These are phyloP conservation scores for Teunomyces funiuensis DNA, from an alignment of 805 yeast species.

Conservation along the genomic window DNA sequence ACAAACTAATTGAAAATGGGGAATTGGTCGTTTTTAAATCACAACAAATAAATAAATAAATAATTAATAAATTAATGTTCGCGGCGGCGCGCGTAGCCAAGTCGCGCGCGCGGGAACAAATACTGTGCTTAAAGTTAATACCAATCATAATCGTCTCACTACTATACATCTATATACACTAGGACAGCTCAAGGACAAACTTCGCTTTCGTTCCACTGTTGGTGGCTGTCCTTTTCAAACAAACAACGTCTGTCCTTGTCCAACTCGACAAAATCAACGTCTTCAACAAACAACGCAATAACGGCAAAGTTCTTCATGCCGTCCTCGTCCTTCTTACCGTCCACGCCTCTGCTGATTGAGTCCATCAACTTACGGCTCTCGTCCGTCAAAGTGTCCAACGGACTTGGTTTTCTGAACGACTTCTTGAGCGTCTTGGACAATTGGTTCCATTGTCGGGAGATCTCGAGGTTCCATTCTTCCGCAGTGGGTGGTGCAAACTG, in stretches of 20 bases:
- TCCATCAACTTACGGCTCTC: constrained; percentile 61
- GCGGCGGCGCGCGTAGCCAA: background rate
- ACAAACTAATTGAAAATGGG: background rate
- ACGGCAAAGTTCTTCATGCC: constrained; percentile 67
- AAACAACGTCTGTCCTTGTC: constrained; percentile 56
- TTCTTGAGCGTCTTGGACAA: constrained; percentile 61
- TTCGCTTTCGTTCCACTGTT: constrained; percentile 74
- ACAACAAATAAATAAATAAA: constrained; percentile 9
- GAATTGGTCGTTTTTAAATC: constrained; percentile 1
- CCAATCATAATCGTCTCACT: background rate
- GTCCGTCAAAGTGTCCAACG: constrained; percentile 58
- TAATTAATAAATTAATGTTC: constrained; percentile 1
- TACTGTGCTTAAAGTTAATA: too few species aligned
- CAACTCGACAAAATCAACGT: constrained; percentile 67
- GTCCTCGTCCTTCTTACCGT: constrained; percentile 66
- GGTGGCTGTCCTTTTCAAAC: constrained; percentile 52
- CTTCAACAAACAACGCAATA: constrained; percentile 65
- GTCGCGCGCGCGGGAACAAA: background rate
- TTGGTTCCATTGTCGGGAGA: constrained; percentile 59
- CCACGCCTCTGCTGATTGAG: constrained; percentile 77
- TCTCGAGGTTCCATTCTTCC: constrained; percentile 69
- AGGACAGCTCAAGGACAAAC: constrained; percentile 60
- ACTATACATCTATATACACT: background rate
- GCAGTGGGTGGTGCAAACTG: constrained; percentile 46
- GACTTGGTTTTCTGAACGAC: constrained; percentile 70